phyloP scores from a whole-genome alignment of 169 alveolate species.

The Theileria annulata region DNA sequence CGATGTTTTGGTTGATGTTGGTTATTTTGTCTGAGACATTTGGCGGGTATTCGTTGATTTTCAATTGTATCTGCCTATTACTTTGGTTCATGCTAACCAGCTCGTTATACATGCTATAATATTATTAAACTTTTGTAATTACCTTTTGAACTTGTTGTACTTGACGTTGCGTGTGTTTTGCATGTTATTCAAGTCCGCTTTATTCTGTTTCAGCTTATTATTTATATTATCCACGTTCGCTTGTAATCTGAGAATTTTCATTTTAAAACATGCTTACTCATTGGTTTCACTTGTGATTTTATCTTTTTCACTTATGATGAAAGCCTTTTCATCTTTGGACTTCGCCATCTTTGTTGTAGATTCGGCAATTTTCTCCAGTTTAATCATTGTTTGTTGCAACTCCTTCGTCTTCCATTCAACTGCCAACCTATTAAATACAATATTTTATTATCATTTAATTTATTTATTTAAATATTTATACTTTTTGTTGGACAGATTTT shows the following conservation, averaged over 20 bases:
- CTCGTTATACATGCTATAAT: neutral
- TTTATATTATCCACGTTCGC: conserved; percentile 27
- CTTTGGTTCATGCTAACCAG: neutral
- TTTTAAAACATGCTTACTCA: neutral
- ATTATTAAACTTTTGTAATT: neutral
- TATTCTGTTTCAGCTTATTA: conserved; percentile 13
- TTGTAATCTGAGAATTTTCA: conserved; percentile 11
- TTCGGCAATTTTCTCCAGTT: too few relatives aligned
- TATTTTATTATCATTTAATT: neutral
- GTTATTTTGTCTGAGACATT: neutral
- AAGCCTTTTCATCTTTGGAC: too few relatives aligned
- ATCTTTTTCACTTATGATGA: neutral
- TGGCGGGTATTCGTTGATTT: conserved; percentile 4
- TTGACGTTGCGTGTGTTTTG: neutral
- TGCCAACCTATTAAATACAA: too few relatives aligned
- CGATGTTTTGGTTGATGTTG: neutral
- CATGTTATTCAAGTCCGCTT: conserved; percentile 17
- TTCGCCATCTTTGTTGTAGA: too few relatives aligned
- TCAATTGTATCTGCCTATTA: conserved; percentile 29
- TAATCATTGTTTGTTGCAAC: too few relatives aligned
- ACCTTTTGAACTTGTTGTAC: neutral
- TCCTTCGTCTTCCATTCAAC: too few relatives aligned
- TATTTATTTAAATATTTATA: neutral
- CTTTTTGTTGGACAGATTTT: neutral
- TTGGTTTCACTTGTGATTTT: conserved; percentile 8